These are phyloP conservation scores for Ustilago vetiveriae DNA, from an alignment of 1,284 basidiomycete genomes.

Conservation along the genomic window DNA sequence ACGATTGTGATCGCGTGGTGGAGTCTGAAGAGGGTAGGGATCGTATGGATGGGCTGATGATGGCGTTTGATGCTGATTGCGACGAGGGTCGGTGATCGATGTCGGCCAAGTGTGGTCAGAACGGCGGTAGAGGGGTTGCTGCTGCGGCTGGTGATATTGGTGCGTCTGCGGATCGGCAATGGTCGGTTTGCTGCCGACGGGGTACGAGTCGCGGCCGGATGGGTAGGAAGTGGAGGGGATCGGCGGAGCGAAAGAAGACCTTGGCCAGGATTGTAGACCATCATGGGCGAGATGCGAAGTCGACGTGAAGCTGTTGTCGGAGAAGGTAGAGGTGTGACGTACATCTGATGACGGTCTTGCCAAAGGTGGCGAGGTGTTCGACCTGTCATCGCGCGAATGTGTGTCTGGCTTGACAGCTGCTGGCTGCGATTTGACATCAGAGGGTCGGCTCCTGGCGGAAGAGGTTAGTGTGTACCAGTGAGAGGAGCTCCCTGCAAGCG, in stretches of 20 bases:
- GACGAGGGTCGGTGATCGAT: constrained; percentile 3
- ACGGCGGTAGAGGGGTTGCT: neutral
- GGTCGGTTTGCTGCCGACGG: neutral
- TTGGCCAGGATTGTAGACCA: neutral
- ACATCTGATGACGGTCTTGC: neutral
- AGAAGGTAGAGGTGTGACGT: too few species aligned
- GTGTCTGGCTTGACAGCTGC: too few species aligned
- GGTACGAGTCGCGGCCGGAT: neutral
- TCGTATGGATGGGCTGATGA: constrained; percentile 5
- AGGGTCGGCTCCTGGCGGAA: too few species aligned
- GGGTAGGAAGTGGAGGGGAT: neutral
- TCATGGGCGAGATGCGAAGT: neutral
- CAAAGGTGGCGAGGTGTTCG: too few species aligned
- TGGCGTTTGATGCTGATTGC: constrained; percentile 3
- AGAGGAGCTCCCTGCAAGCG: too few species aligned
- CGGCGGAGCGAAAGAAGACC: neutral
- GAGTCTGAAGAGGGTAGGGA: constrained; percentile 23
- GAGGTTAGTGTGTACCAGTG: too few species aligned
- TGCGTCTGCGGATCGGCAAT: constrained; percentile 12
- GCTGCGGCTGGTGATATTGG: neutral
- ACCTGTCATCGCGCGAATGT: too few species aligned
- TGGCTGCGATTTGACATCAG: too few species aligned
- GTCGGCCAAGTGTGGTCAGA: constrained; percentile 14
- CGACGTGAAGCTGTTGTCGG: neutral
- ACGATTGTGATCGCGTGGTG: constrained; percentile 20